A percentile compares a stretch with the other conserved stretches of the same genome.
Evolutionary conservation across 495 filamentous ascomycete genomes (phyloP).

Genomic region (Glonium stellatum): DNA sequence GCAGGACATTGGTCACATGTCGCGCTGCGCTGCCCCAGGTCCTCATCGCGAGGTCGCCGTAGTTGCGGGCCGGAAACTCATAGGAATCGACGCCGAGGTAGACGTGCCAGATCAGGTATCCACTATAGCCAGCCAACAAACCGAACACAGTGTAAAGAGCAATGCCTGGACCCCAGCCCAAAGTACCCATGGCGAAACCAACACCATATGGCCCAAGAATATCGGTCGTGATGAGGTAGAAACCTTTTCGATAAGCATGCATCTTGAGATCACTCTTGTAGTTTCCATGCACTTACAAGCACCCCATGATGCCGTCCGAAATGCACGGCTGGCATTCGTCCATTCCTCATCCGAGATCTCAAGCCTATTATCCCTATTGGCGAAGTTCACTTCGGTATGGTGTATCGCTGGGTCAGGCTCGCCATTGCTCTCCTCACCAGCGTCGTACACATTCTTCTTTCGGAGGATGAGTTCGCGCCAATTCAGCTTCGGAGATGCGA

Average conservation of each 20-base stretch:
- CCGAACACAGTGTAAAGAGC: slow-evolving; percentile 41
- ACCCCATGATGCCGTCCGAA: slow-evolving; percentile 43
- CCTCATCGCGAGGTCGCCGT: slow-evolving; percentile 54
- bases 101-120: slow-evolving; percentile 53
- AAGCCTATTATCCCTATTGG: neutral
- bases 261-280: neutral
- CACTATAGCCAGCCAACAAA: slow-evolving; percentile 43
- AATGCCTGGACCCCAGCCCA: slow-evolving; percentile 50
- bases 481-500: slow-evolving; percentile 15
- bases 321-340: slow-evolving; percentile 40
- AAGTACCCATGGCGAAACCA: slow-evolving; percentile 34
- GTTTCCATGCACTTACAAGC: slow-evolving; percentile 27
- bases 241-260: slow-evolving; percentile 14
- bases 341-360: slow-evolving; percentile 41
- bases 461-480: slow-evolving; percentile 1
- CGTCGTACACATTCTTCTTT: neutral
- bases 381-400: slow-evolving; percentile 5
- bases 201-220: slow-evolving; percentile 53
- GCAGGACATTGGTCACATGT: slow-evolving; percentile 48
- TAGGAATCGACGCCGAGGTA: slow-evolving; percentile 54
- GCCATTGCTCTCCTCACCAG: slow-evolving; percentile 10
- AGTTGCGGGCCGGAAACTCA: slow-evolving; percentile 49
- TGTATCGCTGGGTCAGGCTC: neutral
- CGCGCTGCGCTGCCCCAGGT: slow-evolving; percentile 47
- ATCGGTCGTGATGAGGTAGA: slow-evolving; percentile 57